phyloP scores from a whole-genome alignment of 257 asterid genomes.

The Petrea volubilis region DNA sequence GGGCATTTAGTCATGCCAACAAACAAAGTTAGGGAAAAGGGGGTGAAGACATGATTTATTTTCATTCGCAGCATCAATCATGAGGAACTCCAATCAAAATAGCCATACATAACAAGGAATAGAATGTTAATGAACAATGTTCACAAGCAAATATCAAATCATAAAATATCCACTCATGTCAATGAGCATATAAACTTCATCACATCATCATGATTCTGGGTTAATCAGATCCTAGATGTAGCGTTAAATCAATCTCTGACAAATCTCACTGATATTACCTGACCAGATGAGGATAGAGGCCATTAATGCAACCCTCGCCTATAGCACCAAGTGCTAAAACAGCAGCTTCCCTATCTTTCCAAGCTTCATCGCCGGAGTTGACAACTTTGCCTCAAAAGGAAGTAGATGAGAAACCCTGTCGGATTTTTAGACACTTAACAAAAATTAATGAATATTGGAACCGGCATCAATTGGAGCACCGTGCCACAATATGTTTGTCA shows the following conservation, averaged over 20 bases:
- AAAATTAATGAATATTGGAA: too few relatives aligned
- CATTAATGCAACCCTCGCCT: constrained; percentile 97
- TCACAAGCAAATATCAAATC: neutral
- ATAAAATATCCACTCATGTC: too few relatives aligned
- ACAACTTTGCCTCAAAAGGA: constrained; percentile 61
- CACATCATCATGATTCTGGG: too few relatives aligned
- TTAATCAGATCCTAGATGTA: neutral
- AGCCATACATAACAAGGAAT: neutral
- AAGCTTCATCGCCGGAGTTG: constrained; percentile 74
- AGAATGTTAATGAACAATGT: neutral
- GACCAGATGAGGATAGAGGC: constrained; percentile 81
- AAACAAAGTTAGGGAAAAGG: too few relatives aligned
- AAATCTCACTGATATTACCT: constrained; percentile 43
- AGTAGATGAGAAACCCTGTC: constrained; percentile 2
- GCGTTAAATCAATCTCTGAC: neutral
- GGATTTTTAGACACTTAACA: neutral
- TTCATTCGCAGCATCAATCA: neutral
- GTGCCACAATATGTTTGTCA: too few relatives aligned
- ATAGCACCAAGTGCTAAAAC: constrained; percentile 96
- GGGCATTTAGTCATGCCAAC: too few relatives aligned
- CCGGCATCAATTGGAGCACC: too few relatives aligned
- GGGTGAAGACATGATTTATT: neutral
- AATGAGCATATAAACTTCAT: too few relatives aligned
- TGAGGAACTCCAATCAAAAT: neutral
- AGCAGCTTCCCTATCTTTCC: constrained; percentile 99